These are phyloP conservation scores for Hippophae gyantsensis DNA, from an alignment of 306 rosid species.

Conservation along the genomic window DNA sequence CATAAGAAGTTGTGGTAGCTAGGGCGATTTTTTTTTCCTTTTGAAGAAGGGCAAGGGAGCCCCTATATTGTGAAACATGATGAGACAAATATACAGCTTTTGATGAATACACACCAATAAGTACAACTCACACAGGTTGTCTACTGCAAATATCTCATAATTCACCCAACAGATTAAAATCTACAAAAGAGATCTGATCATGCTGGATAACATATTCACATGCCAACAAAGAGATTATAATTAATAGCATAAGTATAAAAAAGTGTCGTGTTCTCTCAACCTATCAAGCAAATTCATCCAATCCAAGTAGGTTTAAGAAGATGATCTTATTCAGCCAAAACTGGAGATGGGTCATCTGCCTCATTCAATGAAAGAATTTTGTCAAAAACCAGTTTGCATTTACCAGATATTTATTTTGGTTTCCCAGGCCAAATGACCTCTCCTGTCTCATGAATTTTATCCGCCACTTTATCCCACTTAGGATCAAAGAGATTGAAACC, in stretches of 20 bases:
- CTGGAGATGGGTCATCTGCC: constrained; percentile 37
- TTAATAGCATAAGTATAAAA: constrained; percentile 32
- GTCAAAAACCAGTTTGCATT: constrained; percentile 50
- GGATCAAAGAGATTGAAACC: constrained; percentile 78
- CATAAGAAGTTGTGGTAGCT: too few relatives aligned
- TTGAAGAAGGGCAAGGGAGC: too few relatives aligned
- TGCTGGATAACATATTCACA: too few relatives aligned
- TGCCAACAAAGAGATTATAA: background rate
- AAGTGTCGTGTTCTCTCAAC: constrained; percentile 41
- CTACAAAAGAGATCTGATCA: too few relatives aligned
- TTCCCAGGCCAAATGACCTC: constrained; percentile 56
- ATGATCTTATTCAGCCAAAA: constrained; percentile 68
- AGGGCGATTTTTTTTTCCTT: too few relatives aligned
- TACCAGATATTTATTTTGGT: constrained; percentile 56
- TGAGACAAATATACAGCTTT: too few relatives aligned
- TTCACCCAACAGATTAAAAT: too few relatives aligned
- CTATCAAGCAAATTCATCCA: constrained; percentile 63
- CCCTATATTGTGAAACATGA: too few relatives aligned
- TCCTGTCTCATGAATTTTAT: constrained; percentile 59
- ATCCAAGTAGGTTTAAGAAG: constrained; percentile 65
- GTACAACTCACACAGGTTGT: too few relatives aligned
- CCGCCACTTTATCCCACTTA: constrained; percentile 68
- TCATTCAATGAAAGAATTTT: constrained; percentile 38
- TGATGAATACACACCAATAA: too few relatives aligned
- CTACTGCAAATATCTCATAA: too few relatives aligned